A percentile compares a stretch with the other conserved stretches of the same genome.
Conservation (phyloP, 768 basidiomycete species). For the Fistulinella prunicolor region DNA sequence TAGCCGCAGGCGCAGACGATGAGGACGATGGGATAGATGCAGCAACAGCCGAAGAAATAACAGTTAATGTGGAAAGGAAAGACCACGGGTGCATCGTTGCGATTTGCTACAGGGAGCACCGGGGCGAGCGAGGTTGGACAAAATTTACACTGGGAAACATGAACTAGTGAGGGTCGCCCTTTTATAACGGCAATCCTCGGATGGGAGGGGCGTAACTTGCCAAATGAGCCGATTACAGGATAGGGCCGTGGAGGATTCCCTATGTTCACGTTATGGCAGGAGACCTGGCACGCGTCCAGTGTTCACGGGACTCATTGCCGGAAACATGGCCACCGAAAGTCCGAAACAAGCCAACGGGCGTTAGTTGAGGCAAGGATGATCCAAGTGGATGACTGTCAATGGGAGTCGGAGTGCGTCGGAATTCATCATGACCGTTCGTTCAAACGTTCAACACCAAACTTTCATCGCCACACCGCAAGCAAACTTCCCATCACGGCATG, state of each 20-base stretch:
- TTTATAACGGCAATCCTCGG: constrained; percentile 19
- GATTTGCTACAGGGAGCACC: constrained; percentile 8
- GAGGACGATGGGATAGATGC: constrained; percentile 17
- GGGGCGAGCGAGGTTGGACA: constrained; percentile 4
- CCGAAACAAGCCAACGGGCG: neutral
- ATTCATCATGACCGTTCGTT: neutral
- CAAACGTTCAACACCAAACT: too few species aligned
- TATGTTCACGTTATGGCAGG: constrained; percentile 2
- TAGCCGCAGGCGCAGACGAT: constrained; percentile 30
- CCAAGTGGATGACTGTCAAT: neutral
- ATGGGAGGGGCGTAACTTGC: neutral
- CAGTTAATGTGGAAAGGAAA: constrained; percentile 23
- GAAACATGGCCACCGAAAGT: neutral
- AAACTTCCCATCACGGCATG: neutral
- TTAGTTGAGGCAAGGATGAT: neutral
- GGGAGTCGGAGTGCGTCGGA: neutral
- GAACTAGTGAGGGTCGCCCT: neutral
- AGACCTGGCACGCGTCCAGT: neutral
- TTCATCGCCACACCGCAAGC: neutral
- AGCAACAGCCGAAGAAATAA: constrained; percentile 21
- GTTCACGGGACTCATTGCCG: neutral
- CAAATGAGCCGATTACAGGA: neutral
- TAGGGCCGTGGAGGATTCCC: constrained; percentile 5
- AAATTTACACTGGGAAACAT: constrained; percentile 22
- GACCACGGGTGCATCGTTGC: constrained; percentile 29